These are phyloP conservation scores for Pyricularia sp. DNA, from an alignment of 2,329 filamentous ascomycete genomes.

Conservation along the genomic window DNA sequence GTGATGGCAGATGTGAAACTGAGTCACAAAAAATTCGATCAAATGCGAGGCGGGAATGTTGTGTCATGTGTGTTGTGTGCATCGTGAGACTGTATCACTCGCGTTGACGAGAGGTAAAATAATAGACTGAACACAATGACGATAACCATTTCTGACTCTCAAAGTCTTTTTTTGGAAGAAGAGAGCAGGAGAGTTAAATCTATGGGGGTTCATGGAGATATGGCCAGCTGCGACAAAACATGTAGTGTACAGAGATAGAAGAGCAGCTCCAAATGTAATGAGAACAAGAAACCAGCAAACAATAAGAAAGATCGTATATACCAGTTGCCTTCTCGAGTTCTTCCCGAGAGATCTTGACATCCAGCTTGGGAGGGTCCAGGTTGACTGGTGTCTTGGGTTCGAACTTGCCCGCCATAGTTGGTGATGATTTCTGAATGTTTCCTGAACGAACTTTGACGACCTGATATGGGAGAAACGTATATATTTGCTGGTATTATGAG, in stretches of 20 bases:
- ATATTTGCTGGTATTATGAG: neutral
- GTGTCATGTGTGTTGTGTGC: neutral
- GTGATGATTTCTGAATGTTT: neutral
- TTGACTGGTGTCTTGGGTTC: conserved; percentile 65
- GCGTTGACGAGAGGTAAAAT: neutral
- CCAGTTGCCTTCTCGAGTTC: conserved; percentile 74
- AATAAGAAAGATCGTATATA: conserved; percentile 31
- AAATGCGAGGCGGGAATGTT: neutral
- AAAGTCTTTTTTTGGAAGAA: neutral
- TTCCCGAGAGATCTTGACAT: conserved; percentile 71
- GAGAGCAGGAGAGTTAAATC: neutral
- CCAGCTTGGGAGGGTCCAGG: conserved; percentile 64
- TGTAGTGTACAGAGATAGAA: neutral
- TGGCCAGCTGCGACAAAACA: neutral
- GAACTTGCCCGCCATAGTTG: conserved; percentile 50
- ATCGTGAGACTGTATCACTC: neutral
- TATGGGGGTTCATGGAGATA: neutral
- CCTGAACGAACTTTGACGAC: neutral
- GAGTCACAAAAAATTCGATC: neutral
- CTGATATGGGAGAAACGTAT: neutral
- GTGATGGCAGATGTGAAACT: neutral
- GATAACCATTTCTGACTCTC: neutral
- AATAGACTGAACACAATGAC: neutral
- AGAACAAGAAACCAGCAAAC: neutral
- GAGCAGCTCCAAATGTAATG: neutral